Base-by-base conservation (phyloP, 352 stramenopile species). In the Globisporangium camurandrum region DNA sequence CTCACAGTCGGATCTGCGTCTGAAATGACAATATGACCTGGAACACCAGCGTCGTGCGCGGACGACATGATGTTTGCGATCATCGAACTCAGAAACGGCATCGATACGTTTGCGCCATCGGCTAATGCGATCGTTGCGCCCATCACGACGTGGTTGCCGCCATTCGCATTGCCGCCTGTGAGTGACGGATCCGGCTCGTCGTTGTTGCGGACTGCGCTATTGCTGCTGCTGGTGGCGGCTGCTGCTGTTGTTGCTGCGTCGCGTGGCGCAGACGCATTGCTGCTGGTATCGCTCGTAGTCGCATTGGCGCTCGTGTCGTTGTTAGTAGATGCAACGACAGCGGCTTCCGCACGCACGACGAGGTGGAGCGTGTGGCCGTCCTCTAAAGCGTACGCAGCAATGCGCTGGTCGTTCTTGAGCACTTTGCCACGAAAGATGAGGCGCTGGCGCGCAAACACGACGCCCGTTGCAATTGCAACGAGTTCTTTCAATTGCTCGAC, bases 391-490 rank as follows among this genome's bases (percentile, higher is more conserved):
- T 94, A 94, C 7, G 75, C 59, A 20, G 75, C 59, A 48, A 94
- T 69, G 41, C 54, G 61, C 61, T 90, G 71, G 56, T 92, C 78
- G 46, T 94, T 90, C 63, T 94, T 94, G 45, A 94, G 76, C 48
- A 94, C 83, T 54, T 85, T 81, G 26, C 83, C 83, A 23, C 81
- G 76, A 47, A 91, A 94, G 54, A 94, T 94, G 42, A 94, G 75
- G 36, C 83, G 60, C 63, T 94, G 83, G 3, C 83, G 78, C 26
- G 75, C 68, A 34, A 85, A 53, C 23, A 75, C 77, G 27, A 94
- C 66, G 45, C 83, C 83, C 6, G 83, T 94, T 46, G 86, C 69
- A 31, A 55, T 55, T 17, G 69, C 79, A 7, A 93, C 71, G 27
- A 67, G 53, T 48, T 83, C 71, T 51, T 93, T 93, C 16, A 93